Percentiles rank a stretch among this genome's conserved stretches.
phyloP scores from a whole-genome alignment of 352 stramenopile genomes.

The Pythium phragmiticola region DNA sequence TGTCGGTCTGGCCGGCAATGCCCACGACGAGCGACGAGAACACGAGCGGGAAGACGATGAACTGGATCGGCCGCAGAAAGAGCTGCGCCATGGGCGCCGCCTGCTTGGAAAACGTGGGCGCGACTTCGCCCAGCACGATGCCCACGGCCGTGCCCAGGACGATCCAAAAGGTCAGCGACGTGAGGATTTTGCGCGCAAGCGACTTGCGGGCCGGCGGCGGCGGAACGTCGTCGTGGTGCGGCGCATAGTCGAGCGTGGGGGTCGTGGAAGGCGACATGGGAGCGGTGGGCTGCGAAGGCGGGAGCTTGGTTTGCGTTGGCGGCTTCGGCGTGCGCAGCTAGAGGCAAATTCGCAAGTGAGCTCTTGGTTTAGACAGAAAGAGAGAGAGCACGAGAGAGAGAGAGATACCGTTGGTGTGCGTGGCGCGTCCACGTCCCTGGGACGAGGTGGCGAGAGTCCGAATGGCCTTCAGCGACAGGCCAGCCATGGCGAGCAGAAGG shows the following conservation, averaged over 20 bases:
- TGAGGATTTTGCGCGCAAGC: constrained; percentile 33
- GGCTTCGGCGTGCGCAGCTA: background rate
- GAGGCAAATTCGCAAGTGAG: constrained; percentile 23
- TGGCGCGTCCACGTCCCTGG: background rate
- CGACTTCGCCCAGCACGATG: constrained; percentile 46
- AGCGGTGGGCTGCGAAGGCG: background rate
- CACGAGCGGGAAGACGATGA: constrained; percentile 67
- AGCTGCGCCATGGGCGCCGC: constrained; percentile 54
- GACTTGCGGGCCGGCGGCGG: constrained; percentile 31
- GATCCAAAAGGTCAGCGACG: constrained; percentile 66
- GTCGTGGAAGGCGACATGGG: constrained; percentile 8
- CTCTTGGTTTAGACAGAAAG: background rate
- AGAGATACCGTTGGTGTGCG: background rate
- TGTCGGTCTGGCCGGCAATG: constrained; percentile 54
- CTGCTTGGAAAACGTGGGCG: constrained; percentile 45
- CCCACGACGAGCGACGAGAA: constrained; percentile 60
- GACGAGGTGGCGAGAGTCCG: background rate
- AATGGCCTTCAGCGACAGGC: background rate
- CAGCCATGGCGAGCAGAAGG: background rate
- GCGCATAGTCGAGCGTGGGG: constrained; percentile 27
- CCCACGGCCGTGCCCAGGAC: constrained; percentile 40
- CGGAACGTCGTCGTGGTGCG: constrained; percentile 23
- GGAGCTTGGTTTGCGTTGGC: background rate
- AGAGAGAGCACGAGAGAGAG: background rate
- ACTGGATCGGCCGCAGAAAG: constrained; percentile 62